Conservation (phyloP, 495 filamentous ascomycete genomes). For the Bacidia rubella region DNA sequence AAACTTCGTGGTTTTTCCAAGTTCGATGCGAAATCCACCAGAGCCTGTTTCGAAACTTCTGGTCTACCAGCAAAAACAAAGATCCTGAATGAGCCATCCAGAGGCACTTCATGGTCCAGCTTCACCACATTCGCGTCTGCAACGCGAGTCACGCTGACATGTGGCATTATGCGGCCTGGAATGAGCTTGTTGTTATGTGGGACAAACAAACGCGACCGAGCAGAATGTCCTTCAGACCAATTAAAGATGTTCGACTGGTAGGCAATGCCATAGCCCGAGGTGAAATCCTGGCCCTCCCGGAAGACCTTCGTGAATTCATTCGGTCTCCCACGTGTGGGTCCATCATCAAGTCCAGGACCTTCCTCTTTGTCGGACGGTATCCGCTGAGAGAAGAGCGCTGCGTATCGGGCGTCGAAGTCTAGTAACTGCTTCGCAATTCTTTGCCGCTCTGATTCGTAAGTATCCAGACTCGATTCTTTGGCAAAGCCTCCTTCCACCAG, state of each 20-base stretch:
- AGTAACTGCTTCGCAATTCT: slow-evolving; percentile 59
- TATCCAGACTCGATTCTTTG: slow-evolving; percentile 41
- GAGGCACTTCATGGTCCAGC: slow-evolving; percentile 74
- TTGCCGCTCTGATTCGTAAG: slow-evolving; percentile 56
- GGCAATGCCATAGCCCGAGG: slow-evolving; percentile 49
- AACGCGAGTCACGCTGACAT: slow-evolving; percentile 66
- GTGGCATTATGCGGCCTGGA: slow-evolving; percentile 58
- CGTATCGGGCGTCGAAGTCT: slow-evolving; percentile 56
- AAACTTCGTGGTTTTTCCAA: slow-evolving; percentile 54
- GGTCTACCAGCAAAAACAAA: slow-evolving; percentile 71
- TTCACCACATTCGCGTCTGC: slow-evolving; percentile 77
- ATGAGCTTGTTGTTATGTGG: slow-evolving; percentile 45
- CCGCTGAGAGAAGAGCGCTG: slow-evolving; percentile 37
- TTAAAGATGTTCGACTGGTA: slow-evolving; percentile 53
- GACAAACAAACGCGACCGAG: slow-evolving; percentile 54
- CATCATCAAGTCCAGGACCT: too few relatives aligned
- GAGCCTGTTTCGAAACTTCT: slow-evolving; percentile 40
- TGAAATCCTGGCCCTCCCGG: slow-evolving; percentile 53
- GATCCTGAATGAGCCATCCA: slow-evolving; percentile 77
- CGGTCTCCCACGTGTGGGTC: slow-evolving; percentile 20
- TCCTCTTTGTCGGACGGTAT: too few relatives aligned
- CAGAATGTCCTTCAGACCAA: slow-evolving; percentile 58
- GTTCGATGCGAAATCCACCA: slow-evolving; percentile 53
- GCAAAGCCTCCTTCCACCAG: slow-evolving; percentile 47
- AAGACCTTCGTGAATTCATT: slow-evolving; percentile 53